Base-by-base conservation (phyloP, 2,329 filamentous ascomycete genomes). In the Aspergillus novoparasiticus region DNA sequence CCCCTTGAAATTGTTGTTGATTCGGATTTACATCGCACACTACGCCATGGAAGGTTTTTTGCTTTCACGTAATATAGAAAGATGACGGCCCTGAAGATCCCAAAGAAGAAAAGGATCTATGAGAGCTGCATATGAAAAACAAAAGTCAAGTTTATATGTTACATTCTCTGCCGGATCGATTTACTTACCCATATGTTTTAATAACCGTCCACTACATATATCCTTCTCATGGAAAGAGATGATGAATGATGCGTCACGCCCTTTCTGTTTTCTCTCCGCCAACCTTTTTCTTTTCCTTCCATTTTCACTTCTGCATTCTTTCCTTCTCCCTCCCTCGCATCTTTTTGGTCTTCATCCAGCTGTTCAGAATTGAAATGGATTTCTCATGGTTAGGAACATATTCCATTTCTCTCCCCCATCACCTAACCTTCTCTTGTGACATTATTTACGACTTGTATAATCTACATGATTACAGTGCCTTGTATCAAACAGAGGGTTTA, bases 231-330 rank as follows among this genome's bases (percentile, higher is more conserved):
- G 34, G 32, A 39, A 39, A 23, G 32, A 55, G 41, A 59, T 48
- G 14, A 64, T 58, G 59, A 54, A 58, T 64, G 48, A 61, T 56
- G 59, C 32, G 32, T 56, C 43, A 64, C 58, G 54, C 16, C 46
- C 34, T 10, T 56, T 55, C 39, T n/a, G n/a, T 26, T 48, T 36
- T 55, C 48, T 30, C 16, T 32, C 11, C 26, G 14, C 19, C 48
- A 32, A 6, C 2, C 9, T 51, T 16, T 30, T 59, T 21, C 39
- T 46, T 23, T n/a, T 26, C n/a, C 19, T n/a, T 32, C 14, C n/a
- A 34, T 32, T 16, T 58, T 46, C 26, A 54, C n/a, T 23, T 50
- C 23, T 53, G 12, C 34, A 6, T 26, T 32, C 28, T 23, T 59
- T 21, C 19, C 34, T 50, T 34, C 23, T 43, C 54, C n/a, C 43